Percentiles rank a stretch among this genome's conserved stretches.
phyloP scores from a whole-genome alignment of 1,284 basidiomycete genomes.

The Rhodofomes roseus region DNA sequence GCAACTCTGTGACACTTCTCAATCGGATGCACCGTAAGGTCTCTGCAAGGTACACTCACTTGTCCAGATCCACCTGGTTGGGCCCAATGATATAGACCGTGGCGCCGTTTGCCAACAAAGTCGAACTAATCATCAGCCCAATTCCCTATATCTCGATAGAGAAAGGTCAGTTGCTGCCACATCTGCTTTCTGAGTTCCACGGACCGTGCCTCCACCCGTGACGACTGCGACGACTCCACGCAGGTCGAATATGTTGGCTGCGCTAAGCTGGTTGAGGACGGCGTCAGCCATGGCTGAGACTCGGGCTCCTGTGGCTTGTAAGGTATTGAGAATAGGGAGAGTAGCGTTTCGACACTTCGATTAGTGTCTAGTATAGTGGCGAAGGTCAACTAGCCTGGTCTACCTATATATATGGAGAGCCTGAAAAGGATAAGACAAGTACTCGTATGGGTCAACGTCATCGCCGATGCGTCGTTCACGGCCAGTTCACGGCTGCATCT shows the following conservation, averaged over 20 bases:
- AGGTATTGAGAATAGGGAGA: too few relatives aligned
- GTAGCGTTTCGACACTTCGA: too few relatives aligned
- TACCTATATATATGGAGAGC: too few relatives aligned
- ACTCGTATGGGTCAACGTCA: too few relatives aligned
- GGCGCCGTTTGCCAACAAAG: constrained; percentile 47
- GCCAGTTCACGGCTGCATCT: too few relatives aligned
- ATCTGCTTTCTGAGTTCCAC: constrained; percentile 13
- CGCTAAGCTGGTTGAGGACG: constrained; percentile 34
- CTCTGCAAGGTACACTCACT: constrained; percentile 15
- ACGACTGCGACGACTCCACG: constrained; percentile 44
- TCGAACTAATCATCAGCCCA: constrained; percentile 44
- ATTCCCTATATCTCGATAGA: constrained; percentile 37
- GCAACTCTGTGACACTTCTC: constrained; percentile 25
- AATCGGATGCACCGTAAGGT: neutral
- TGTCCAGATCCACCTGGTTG: constrained; percentile 40
- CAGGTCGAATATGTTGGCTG: constrained; percentile 40
- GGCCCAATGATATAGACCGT: constrained; percentile 47
- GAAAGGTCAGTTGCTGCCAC: neutral
- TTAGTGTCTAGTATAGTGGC: too few relatives aligned
- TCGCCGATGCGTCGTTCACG: too few relatives aligned
- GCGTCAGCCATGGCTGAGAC: constrained; percentile 32
- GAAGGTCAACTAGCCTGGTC: too few relatives aligned
- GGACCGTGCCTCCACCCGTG: constrained; percentile 44
- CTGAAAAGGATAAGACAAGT: too few relatives aligned
- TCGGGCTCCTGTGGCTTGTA: too few relatives aligned